Percentiles rank a stretch among this genome's conserved stretches.
Conservation (phyloP, 176 grass and related monocot genomes). For the Avena sativa region DNA sequence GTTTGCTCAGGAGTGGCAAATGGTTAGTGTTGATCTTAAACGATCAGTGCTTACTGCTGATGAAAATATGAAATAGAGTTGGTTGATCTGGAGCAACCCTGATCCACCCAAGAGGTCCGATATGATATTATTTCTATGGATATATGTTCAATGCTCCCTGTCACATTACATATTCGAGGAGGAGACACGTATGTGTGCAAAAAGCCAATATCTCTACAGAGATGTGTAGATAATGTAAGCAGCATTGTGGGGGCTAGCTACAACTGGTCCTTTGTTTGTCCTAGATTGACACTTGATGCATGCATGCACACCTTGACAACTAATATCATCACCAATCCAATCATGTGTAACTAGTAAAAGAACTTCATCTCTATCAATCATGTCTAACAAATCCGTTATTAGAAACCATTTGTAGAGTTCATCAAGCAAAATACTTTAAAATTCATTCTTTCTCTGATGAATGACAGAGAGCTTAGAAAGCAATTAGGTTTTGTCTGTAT, state of each 20-base stretch:
- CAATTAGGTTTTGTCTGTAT: neutral
- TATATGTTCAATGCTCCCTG: neutral
- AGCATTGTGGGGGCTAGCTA: slow-evolving; percentile 4
- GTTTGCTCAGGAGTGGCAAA: neutral
- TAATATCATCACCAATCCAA: slow-evolving; percentile 30
- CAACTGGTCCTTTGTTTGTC: slow-evolving; percentile 35
- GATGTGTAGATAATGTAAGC: neutral
- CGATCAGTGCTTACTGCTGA: neutral
- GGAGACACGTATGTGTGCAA: slow-evolving; percentile 6
- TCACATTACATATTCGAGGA: slow-evolving; percentile 8
- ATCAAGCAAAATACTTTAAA: neutral
- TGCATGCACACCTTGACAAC: slow-evolving; percentile 7
- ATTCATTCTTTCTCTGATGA: neutral
- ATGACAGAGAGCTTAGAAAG: neutral
- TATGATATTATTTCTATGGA: neutral
- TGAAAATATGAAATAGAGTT: slow-evolving; percentile 4
- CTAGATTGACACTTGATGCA: slow-evolving; percentile 39
- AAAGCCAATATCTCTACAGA: slow-evolving; percentile 8
- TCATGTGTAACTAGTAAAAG: slow-evolving; percentile 27
- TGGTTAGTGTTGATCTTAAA: neutral
- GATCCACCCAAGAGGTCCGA: neutral
- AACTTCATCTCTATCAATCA: slow-evolving; percentile 8
- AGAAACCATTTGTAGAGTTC: neutral
- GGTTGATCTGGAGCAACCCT: neutral
- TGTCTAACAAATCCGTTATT: neutral